These are phyloP conservation scores for Lactarius indigo DNA, from an alignment of 768 basidiomycete species.

Conservation along the genomic window DNA sequence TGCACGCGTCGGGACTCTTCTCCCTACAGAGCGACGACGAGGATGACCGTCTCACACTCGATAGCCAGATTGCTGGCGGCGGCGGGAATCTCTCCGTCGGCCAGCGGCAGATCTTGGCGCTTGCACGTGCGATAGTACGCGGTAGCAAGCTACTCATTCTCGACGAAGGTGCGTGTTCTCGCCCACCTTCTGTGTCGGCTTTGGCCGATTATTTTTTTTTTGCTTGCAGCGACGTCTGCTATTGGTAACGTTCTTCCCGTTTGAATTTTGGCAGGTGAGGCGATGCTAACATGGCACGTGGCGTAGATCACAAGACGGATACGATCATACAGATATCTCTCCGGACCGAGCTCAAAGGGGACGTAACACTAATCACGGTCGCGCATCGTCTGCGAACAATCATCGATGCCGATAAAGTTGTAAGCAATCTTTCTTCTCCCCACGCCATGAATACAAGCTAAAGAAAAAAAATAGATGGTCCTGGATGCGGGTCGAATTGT, in stretches of 20 bases:
- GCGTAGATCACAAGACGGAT: constrained; percentile 53
- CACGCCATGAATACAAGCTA: neutral
- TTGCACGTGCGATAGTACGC: too few relatives aligned
- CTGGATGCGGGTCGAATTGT: constrained; percentile 42
- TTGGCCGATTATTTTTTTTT: neutral
- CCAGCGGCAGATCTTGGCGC: too few relatives aligned
- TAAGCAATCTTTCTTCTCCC: constrained; percentile 27
- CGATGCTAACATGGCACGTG: too few relatives aligned
- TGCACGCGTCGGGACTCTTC: constrained; percentile 47
- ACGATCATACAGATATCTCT: constrained; percentile 53
- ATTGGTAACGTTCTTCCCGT: constrained; percentile 33
- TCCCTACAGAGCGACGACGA: constrained; percentile 38
- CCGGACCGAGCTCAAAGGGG: constrained; percentile 40
- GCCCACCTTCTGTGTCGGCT: neutral
- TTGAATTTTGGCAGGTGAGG: too few relatives aligned
- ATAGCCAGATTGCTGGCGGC: constrained; percentile 42
- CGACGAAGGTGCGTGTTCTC: too few relatives aligned
- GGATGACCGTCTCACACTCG: constrained; percentile 40
- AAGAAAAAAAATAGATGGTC: constrained; percentile 35
- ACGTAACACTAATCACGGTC: constrained; percentile 52
- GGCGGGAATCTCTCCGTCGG: too few relatives aligned
- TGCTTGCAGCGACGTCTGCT: constrained; percentile 40
- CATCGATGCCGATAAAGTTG: constrained; percentile 60
- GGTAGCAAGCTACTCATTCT: too few relatives aligned
- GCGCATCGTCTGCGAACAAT: constrained; percentile 59